Evolutionary conservation across 208 protist species (phyloP).

Genomic region (Vickermania ingenoplastis): DNA sequence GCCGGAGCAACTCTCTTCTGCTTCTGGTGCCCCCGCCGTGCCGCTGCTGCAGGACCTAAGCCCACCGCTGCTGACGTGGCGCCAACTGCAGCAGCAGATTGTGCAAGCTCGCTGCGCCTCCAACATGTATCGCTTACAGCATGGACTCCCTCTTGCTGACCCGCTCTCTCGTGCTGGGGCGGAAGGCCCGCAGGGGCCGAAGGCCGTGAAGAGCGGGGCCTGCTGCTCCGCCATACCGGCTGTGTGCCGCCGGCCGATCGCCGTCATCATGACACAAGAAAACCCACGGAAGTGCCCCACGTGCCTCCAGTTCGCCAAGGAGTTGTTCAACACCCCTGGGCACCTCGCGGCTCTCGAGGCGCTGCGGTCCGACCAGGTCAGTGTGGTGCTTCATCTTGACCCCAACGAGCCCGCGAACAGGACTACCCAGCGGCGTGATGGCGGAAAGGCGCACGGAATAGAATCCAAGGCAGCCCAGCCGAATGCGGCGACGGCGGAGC

Average conservation of each 20-base stretch:
- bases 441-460: background rate
- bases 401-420: background rate
- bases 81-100: background rate
- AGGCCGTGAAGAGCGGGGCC: background rate
- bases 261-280: background rate
- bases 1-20: no score
- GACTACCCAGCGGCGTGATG: no score
- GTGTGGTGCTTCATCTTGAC: background rate
- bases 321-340: background rate
- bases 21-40: no score
- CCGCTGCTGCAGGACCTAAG: background rate
- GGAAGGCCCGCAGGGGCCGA: background rate
- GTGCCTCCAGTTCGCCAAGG: background rate
- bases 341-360: background rate
- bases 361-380: background rate
- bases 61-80: background rate
- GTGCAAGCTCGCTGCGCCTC: background rate
- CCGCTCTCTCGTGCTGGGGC: background rate
- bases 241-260: background rate
- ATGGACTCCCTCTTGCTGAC: constrained; percentile 11
- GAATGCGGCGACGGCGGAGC: background rate
- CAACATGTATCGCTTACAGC: constrained; percentile 7
- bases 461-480: background rate
- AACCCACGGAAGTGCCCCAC: background rate
- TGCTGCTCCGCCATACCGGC: background rate